These are phyloP conservation scores for Telopea speciosissima DNA, from an alignment of 177 flowering plant genomes.

Conservation along the genomic window DNA sequence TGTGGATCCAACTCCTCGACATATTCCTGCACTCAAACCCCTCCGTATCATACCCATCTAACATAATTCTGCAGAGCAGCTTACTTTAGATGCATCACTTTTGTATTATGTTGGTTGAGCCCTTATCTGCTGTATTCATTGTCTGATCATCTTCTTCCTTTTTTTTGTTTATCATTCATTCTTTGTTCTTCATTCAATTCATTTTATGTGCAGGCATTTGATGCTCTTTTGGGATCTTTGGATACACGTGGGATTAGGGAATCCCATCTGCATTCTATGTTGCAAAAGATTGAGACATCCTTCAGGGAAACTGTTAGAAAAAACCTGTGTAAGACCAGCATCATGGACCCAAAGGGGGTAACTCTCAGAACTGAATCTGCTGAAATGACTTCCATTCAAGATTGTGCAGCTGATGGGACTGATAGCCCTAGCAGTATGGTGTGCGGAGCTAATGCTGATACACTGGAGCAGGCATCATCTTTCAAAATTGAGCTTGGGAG, in stretches of 20 bases:
- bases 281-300: constrained; percentile 56
- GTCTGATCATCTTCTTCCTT: too few species aligned
- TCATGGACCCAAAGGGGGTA: constrained; percentile 10
- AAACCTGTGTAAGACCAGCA: constrained; percentile 12
- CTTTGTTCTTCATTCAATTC: constrained; percentile 1
- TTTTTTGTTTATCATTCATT: neutral
- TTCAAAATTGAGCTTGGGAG: constrained; percentile 56
- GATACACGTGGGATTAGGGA: constrained; percentile 84
- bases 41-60: too few species aligned
- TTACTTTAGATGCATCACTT: too few species aligned
- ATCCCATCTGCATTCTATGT: constrained; percentile 65
- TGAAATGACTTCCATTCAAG: constrained; percentile 28
- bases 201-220: constrained; percentile 51
- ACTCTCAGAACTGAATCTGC: constrained; percentile 26
- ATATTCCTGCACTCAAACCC: too few species aligned
- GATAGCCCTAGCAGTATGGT: constrained; percentile 51
- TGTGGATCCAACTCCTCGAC: too few species aligned
- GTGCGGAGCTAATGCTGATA: constrained; percentile 33
- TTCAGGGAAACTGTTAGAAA: constrained; percentile 54
- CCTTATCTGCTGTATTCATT: neutral
- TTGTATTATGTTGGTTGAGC: neutral
- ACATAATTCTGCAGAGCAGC: too few species aligned
- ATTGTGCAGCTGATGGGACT: constrained; percentile 19
- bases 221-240: constrained; percentile 60
- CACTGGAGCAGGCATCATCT: constrained; percentile 47